Base-by-base conservation (phyloP, 441 rosid species). In the Cnidoscolus chayamansa region DNA sequence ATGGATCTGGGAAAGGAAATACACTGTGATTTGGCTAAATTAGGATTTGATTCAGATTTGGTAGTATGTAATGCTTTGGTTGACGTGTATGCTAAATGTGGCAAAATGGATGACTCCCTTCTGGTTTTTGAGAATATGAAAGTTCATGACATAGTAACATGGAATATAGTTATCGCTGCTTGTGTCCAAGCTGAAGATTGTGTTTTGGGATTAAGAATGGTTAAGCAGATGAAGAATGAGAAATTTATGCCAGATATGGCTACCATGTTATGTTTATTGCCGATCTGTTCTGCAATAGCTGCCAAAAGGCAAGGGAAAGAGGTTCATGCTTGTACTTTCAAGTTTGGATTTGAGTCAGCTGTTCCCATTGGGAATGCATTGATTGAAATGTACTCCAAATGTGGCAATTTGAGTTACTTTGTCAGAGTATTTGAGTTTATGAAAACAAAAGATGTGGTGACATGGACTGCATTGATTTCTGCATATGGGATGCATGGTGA, bases 111-210 rank as follows among this genome's bases (percentile, higher is more conserved):
- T 15, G 78, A 60, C 47, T 84, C 97, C 4, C 64, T 83, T 72
- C 80, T 84, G 72, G 70, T 89, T 51, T 92, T 92, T 81, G 73
- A 68, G 69, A 83, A 79, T 66, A 82, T 80, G 58, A 71, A 68
- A 12, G 75, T 66, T 70, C 83, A 51, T 74, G 91, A 79, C 67
- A 85, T 80, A 30, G 93, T 91, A 49, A 81, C 85, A 58, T 94
- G 96, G 95, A 92, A 90, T 77, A 86, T 94, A 3, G 50, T 90
- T 71, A 92, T 94, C 69, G 90, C 87, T 17, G 93, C 67, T 81
- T 86, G 45, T 78, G 81, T 79, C 70, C 82, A 82, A 56, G 73
- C 71, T 48, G 86, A 86, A 70, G 89, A 86, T 76, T 85, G 80
- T 55, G 75, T 71, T 67, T 55, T 81, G 10, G 91, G 84, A 53